Evolutionary conservation across 805 yeast species (phyloP), one percentile per base, ranked within the genome.

Genomic region (Kregervanrija delftensis): DNA sequence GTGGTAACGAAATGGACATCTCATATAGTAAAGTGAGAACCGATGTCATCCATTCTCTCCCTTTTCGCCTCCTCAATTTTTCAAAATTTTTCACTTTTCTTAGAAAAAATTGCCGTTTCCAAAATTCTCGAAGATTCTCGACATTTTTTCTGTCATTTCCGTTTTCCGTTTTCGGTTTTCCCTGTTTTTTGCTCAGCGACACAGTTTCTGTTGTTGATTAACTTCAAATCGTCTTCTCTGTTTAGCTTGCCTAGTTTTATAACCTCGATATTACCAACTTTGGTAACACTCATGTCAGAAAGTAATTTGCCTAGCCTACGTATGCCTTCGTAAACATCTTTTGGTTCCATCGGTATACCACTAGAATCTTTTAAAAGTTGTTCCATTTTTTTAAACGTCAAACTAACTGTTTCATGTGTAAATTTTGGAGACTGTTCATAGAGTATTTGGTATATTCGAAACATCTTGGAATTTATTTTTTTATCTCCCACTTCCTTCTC

Each of bases 341-440:
- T 45, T 4, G 42, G 41, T 3, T 58, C 46, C 3, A 57, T 48
- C 8, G 56, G 51, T 4, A 47, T 34, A 4, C 38, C 40, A 13
- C 51, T 22, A 1, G 60, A 53, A 45, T 60, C 63, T 15, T 44
- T 47, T 2, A 57, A 51, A 3, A 50, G 44, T 22, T 50, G 53
- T 5, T 41, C 43, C 22, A 60, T 37, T 36, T 52, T 33, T 13
- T 16, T 35, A 35, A 51, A 30, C 39, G 51, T 50, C n/a, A 56
- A 9, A 35, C 51, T 49, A 2, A 22, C 8, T 22, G 43, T 45
- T 30, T 33, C 36, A 22, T 33, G 34, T 3, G 41, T 44, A 6
- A 41, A 42, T 33, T 45, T 52, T 4, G 54, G 54, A 11, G 60
- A 49, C 31, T 52, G 57, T 37, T 54, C 55, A 39, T 52, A 58